Evolutionary conservation across 1,139 yeast species (phyloP).

Genomic region (Taiozyma sp.): DNA sequence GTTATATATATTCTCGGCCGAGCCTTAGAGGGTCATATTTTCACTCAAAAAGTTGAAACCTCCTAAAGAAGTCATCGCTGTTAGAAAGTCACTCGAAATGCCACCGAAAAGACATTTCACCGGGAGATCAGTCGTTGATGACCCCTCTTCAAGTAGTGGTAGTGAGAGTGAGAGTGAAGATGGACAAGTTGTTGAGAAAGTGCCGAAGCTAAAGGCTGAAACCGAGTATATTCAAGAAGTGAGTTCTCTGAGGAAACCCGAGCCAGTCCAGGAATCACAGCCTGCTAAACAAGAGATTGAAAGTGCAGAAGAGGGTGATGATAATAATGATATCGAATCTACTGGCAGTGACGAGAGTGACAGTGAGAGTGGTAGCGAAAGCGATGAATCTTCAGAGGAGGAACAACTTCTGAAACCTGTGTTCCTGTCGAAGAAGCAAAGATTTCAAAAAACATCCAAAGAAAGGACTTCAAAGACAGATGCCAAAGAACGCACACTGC

Average conservation of each 20-base stretch:
- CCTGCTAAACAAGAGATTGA: constrained; percentile 2
- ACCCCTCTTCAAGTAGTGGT: constrained; percentile 1
- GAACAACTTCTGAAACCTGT: constrained; percentile 19
- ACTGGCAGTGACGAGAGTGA: constrained; percentile 4
- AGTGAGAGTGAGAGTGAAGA: constrained; percentile 3
- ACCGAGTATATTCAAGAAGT: background rate
- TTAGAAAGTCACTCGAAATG: background rate
- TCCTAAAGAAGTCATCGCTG: too few species aligned
- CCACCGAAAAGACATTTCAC: constrained; percentile 18
- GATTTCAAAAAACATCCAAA: background rate
- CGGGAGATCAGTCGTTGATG: constrained; percentile 11
- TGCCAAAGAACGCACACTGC: constrained; percentile 25
- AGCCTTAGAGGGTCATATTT: background rate
- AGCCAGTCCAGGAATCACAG: background rate
- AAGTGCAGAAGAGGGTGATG: constrained; percentile 8
- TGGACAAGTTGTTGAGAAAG: background rate
- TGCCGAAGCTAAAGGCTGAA: constrained; percentile 1
- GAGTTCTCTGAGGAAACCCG: constrained; percentile 3
- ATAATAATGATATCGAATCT: constrained; percentile 4
- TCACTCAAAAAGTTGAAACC: background rate
- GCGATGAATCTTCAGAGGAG: constrained; percentile 7
- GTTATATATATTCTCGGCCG: background rate
- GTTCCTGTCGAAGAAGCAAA: constrained; percentile 17
- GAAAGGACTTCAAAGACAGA: constrained; percentile 2
- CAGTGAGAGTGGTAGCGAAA: constrained; percentile 4